Evolutionary conservation across 2,329 filamentous ascomycete species (phyloP), one percentile per base, ranked within the genome.

Genomic region (Lizonia empirigonia): DNA sequence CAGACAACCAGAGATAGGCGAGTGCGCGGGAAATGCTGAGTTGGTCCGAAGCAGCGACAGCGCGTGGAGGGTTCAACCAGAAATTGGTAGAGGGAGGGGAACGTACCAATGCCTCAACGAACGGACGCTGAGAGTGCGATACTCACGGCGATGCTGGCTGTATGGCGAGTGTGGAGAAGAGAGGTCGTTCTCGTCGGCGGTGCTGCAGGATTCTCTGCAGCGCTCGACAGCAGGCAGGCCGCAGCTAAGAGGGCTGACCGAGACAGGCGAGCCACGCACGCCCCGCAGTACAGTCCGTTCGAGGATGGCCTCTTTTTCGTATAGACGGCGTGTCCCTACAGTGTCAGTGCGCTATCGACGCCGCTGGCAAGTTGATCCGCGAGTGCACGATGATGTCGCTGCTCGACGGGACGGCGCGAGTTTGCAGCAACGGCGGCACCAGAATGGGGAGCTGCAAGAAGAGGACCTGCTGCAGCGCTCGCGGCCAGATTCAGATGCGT

Each of bases 171-270:
- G 64, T 63, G 62, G 56, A 60, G 63, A 60, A 62, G 54, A 58
- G 51, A 60, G 56, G 60, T 64, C 54, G 66, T 67, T 69, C 63
- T 71, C 60, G 65, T 63, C 62, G 63, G 63, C 63, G 64, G 67
- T 68, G 69, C 66, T 72, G 70, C 68, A 71, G 67, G 59, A 68
- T 69, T 60, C 56, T 59, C 54, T 72, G 69, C 69, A 71, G 47
- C 59, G 61, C 64, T 65, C 59, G 62, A 65, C 62, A 68, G 70
- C 69, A 71, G 65, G 65, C 68, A 70, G 65, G 67, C 67, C 65
- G 69, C 68, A 69, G 70, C 70, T 71, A 72, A 71, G 68, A 71
- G 64, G 69, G 67, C 69, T 69, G 69, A 70, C 65, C 62, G 62
- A 68, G 68, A 64, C 69, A 70, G 67, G 65, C 68, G 67, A 71